phyloP scores from a whole-genome alignment of 352 stramenopile genomes.

The Phytopythium oedochilum region DNA sequence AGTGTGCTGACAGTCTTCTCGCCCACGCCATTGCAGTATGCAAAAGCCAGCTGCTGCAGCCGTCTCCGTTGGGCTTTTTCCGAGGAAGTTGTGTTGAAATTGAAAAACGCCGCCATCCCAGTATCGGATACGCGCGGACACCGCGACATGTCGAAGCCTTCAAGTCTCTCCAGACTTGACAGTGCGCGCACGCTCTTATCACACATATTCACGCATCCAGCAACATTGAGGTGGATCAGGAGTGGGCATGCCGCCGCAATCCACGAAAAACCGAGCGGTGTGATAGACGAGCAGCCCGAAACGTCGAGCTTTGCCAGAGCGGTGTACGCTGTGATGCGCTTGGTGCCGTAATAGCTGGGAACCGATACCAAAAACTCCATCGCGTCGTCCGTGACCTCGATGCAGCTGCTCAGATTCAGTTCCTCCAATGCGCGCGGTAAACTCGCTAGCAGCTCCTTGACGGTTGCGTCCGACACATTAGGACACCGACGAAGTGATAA shows the following conservation, averaged over 20 bases:
- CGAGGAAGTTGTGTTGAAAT: conserved; percentile 10
- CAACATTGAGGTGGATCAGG: conserved; percentile 35
- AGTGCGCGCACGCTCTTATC: conserved; percentile 58
- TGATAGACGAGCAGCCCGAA: conserved; percentile 41
- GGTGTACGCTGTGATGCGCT: conserved; percentile 34
- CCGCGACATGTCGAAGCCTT: conserved; percentile 49
- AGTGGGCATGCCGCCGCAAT: conserved; percentile 61
- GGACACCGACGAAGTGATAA: conserved; percentile 39
- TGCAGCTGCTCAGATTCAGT: conserved; percentile 52
- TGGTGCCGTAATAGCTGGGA: conserved; percentile 48
- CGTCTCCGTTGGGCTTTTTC: conserved; percentile 14
- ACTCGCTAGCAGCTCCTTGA: conserved; percentile 46
- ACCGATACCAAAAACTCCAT: conserved; percentile 57
- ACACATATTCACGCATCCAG: conserved; percentile 33
- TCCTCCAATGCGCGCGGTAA: conserved; percentile 46
- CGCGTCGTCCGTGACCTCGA: conserved; percentile 36
- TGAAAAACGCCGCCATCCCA: conserved; percentile 41
- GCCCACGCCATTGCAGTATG: conserved; percentile 19
- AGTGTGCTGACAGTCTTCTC: conserved; percentile 31
- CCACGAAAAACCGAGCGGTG: conserved; percentile 50
- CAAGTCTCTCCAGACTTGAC: conserved; percentile 37
- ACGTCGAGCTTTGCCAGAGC: conserved; percentile 46
- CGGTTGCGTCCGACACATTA: conserved; percentile 27
- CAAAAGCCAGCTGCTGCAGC: conserved; percentile 19
- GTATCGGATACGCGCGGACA: conserved; percentile 40